These are phyloP conservation scores for Penicillium sp. DNA, from an alignment of 2,329 filamentous ascomycete genomes.

Conservation along the genomic window DNA sequence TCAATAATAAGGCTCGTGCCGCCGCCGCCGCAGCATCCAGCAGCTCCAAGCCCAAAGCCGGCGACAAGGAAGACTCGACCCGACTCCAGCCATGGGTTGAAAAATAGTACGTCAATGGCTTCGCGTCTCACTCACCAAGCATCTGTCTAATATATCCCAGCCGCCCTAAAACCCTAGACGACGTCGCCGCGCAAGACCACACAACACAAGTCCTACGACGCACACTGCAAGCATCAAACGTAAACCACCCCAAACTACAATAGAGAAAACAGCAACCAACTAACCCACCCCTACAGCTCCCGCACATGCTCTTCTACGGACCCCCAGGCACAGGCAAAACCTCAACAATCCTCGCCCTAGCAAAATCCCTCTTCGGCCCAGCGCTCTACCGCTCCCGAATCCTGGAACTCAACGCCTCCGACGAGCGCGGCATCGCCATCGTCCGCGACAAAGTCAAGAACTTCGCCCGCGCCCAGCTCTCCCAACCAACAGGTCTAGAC, in stretches of 20 bases:
- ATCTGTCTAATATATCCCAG: slow-evolving; percentile 46
- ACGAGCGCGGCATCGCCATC: slow-evolving; percentile 95
- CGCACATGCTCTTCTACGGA: slow-evolving; percentile 99
- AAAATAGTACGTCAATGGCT: slow-evolving; percentile 70
- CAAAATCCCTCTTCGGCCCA: slow-evolving; percentile 95
- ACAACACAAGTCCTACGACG: slow-evolving; percentile 88
- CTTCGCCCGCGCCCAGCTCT: slow-evolving; percentile 92
- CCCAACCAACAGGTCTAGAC: slow-evolving; percentile 66
- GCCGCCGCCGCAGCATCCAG: slow-evolving; percentile 70
- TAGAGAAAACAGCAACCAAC: slow-evolving; percentile 7
- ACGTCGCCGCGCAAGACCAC: slow-evolving; percentile 97
- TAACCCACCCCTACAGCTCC: slow-evolving; percentile 58
- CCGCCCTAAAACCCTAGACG: slow-evolving; percentile 85
- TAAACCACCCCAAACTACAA: slow-evolving; percentile 38
- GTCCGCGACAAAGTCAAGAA: slow-evolving; percentile 98
- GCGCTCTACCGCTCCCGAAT: slow-evolving; percentile 89
- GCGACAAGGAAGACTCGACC: slow-evolving; percentile 59
- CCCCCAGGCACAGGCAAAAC: slow-evolving; percentile 98
- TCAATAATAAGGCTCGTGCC: slow-evolving; percentile 85
- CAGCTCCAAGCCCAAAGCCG: slow-evolving; percentile 62
- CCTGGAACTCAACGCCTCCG: slow-evolving; percentile 98
- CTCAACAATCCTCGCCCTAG: slow-evolving; percentile 91
- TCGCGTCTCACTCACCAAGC: background rate
- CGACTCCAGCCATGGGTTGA: slow-evolving; percentile 92
- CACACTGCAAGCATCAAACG: slow-evolving; percentile 90